phyloP scores from a whole-genome alignment of 495 filamentous ascomycete genomes.

The Hypoxylon fragiforme region DNA sequence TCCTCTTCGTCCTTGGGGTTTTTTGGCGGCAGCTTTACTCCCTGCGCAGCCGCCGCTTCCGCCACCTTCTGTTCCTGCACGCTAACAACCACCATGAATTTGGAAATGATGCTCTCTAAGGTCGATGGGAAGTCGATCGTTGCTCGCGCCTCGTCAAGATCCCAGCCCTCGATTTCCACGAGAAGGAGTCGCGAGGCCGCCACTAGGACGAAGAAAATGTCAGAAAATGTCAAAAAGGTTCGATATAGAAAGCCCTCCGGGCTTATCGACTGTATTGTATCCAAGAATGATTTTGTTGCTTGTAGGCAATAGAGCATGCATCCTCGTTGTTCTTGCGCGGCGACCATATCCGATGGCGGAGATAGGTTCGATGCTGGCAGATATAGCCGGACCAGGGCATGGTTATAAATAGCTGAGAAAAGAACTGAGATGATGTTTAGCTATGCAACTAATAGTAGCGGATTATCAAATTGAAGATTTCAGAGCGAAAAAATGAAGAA shows the following conservation, averaged over 20 bases:
- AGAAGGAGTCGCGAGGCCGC: slow-evolving; percentile 34
- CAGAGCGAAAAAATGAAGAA: background rate
- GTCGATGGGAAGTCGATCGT: slow-evolving; percentile 27
- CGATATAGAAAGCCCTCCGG: slow-evolving; percentile 30
- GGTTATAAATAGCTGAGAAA: slow-evolving; percentile 34
- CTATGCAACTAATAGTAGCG: background rate
- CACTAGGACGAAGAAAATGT: slow-evolving; percentile 34
- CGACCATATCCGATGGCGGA: slow-evolving; percentile 16
- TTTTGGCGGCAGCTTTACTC: slow-evolving; percentile 11
- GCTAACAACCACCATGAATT: slow-evolving; percentile 4
- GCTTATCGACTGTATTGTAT: slow-evolving; percentile 14
- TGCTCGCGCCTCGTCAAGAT: slow-evolving; percentile 26
- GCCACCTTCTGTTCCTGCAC: slow-evolving; percentile 13
- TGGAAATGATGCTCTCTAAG: slow-evolving; percentile 19
- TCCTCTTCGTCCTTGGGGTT: slow-evolving; percentile 20
- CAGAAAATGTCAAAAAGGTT: slow-evolving; percentile 23
- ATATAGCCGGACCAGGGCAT: slow-evolving; percentile 37
- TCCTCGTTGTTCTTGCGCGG: slow-evolving; percentile 26
- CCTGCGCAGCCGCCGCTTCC: slow-evolving; percentile 13
- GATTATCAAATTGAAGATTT: background rate
- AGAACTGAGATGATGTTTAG: slow-evolving; percentile 25
- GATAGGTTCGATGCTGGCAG: slow-evolving; percentile 34
- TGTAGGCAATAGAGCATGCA: slow-evolving; percentile 36
- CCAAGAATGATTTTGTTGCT: slow-evolving; percentile 30
- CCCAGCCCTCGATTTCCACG: slow-evolving; percentile 34